Conservation (phyloP, 768 basidiomycete genomes). For the Favolaschia claudopus region DNA sequence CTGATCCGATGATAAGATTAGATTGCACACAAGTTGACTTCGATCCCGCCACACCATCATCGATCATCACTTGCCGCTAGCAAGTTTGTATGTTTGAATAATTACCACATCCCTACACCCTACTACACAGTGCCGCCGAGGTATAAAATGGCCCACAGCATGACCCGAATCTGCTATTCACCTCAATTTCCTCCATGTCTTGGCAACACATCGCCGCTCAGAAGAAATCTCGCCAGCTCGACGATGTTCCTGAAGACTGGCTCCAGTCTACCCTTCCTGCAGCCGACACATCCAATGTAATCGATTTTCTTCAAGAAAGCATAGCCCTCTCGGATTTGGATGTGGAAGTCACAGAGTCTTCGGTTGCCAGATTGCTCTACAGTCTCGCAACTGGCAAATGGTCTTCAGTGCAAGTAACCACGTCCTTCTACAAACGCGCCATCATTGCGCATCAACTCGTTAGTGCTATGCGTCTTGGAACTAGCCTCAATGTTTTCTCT, state of each 20-base stretch:
- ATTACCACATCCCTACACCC: too few relatives aligned
- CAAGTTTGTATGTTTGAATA: too few relatives aligned
- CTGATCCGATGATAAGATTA: too few relatives aligned
- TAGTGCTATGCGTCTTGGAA: conserved; percentile 24
- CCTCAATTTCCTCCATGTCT: conserved; percentile 5
- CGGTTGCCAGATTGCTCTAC: conserved; percentile 53
- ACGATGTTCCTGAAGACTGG: conserved; percentile 73
- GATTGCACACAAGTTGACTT: too few relatives aligned
- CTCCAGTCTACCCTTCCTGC: conserved; percentile 55
- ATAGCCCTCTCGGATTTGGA: conserved; percentile 65
- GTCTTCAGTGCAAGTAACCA: conserved; percentile 73
- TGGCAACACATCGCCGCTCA: conserved; percentile 65
- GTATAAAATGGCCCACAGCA: too few relatives aligned
- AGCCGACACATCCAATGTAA: conserved; percentile 58
- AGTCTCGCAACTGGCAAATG: conserved; percentile 62
- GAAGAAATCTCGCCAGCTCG: conserved; percentile 61
- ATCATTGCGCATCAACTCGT: conserved; percentile 83
- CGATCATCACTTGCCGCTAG: too few relatives aligned
- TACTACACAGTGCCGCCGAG: too few relatives aligned
- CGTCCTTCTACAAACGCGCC: conserved; percentile 79
- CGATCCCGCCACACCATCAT: too few relatives aligned
- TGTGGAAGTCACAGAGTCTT: conserved; percentile 54
- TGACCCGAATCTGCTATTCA: too few relatives aligned
- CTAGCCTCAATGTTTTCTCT: not conserved
- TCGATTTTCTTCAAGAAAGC: conserved; percentile 58